These are phyloP conservation scores for Fusarium armeniacum DNA, from an alignment of 2,329 filamentous ascomycete genomes.

Conservation along the genomic window DNA sequence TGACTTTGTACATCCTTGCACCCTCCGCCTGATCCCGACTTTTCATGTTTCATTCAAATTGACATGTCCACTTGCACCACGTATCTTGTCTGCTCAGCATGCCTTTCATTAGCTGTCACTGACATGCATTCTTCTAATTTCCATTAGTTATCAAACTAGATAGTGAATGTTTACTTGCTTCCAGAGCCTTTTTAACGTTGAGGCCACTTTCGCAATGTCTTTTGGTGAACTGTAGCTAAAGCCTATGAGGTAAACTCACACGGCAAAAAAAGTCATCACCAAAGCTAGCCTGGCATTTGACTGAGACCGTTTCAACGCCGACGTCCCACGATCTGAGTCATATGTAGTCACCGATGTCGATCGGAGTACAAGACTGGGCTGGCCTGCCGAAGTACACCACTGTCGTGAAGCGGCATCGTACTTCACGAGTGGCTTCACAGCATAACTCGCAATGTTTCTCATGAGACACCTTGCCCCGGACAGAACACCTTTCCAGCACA, in stretches of 20 bases:
- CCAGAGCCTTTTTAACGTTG: neutral
- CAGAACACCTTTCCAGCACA: neutral
- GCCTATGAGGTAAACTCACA: slow-evolving; percentile 1
- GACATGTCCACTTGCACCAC: slow-evolving; percentile 32
- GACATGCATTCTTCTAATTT: neutral
- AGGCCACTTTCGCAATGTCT: slow-evolving; percentile 9
- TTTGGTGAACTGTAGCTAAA: neutral
- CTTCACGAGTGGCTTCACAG: slow-evolving; percentile 13
- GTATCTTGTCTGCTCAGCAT: slow-evolving; percentile 16
- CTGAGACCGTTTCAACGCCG: slow-evolving; percentile 26
- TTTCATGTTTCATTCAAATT: slow-evolving; percentile 39
- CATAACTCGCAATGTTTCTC: slow-evolving; percentile 22
- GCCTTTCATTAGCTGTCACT: slow-evolving; percentile 6
- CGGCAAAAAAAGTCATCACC: slow-evolving; percentile 16
- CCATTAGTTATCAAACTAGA: slow-evolving; percentile 1
- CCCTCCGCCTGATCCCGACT: slow-evolving; percentile 13
- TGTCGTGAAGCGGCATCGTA: slow-evolving; percentile 19
- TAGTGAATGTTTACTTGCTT: slow-evolving; percentile 3
- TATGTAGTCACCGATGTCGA: slow-evolving; percentile 1
- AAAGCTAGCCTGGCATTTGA: slow-evolving; percentile 22
- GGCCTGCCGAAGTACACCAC: slow-evolving; percentile 1
- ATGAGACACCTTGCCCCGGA: slow-evolving; percentile 4
- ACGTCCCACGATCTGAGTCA: slow-evolving; percentile 15
- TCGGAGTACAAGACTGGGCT: slow-evolving; percentile 14
- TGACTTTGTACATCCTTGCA: slow-evolving; percentile 22